These are phyloP conservation scores for Epicoccum sorghinum DNA, from an alignment of 2,329 filamentous ascomycete genomes.

Conservation along the genomic window DNA sequence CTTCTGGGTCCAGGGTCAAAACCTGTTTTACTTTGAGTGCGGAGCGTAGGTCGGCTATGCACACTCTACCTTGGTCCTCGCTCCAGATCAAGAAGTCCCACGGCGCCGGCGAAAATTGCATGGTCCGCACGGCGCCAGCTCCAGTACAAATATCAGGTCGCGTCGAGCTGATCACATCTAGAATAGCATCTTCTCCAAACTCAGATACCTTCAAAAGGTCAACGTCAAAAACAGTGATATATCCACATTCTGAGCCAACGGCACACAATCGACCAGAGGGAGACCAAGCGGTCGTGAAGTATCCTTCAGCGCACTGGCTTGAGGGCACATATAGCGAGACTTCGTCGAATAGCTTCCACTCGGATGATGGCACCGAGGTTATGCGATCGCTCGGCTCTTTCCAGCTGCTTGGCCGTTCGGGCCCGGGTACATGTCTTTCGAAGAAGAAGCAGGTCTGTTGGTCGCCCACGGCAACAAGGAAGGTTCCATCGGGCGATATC, in stretches of 20 bases:
- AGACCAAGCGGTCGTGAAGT: slow-evolving; percentile 81
- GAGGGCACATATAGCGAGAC: slow-evolving; percentile 51
- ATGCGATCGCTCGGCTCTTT: slow-evolving; percentile 31
- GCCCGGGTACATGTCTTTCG: slow-evolving; percentile 54
- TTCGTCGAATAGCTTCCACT: slow-evolving; percentile 51
- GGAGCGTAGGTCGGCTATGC: slow-evolving; percentile 73
- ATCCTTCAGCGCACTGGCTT: slow-evolving; percentile 56
- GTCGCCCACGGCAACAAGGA: slow-evolving; percentile 85
- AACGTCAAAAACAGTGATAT: slow-evolving; percentile 76
- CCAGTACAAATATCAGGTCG: slow-evolving; percentile 66
- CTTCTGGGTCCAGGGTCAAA: slow-evolving; percentile 66
- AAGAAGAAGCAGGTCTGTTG: slow-evolving; percentile 88
- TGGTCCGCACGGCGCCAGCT: slow-evolving; percentile 81
- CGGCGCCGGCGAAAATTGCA: slow-evolving; percentile 89
- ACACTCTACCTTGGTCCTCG: slow-evolving; percentile 80
- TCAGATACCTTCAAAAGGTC: slow-evolving; percentile 51
- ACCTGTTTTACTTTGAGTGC: slow-evolving; percentile 72
- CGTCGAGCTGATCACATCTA: slow-evolving; percentile 80
- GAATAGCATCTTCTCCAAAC: slow-evolving; percentile 64
- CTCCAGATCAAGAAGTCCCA: slow-evolving; percentile 94
- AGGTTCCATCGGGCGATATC: slow-evolving; percentile 85
- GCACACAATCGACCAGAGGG: slow-evolving; percentile 73
- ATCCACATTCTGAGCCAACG: slow-evolving; percentile 79
- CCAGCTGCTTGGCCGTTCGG: slow-evolving; percentile 31
- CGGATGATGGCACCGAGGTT: slow-evolving; percentile 28